These are phyloP conservation scores for Teunomyces panamensis DNA, from an alignment of 805 yeast species.

Conservation along the genomic window DNA sequence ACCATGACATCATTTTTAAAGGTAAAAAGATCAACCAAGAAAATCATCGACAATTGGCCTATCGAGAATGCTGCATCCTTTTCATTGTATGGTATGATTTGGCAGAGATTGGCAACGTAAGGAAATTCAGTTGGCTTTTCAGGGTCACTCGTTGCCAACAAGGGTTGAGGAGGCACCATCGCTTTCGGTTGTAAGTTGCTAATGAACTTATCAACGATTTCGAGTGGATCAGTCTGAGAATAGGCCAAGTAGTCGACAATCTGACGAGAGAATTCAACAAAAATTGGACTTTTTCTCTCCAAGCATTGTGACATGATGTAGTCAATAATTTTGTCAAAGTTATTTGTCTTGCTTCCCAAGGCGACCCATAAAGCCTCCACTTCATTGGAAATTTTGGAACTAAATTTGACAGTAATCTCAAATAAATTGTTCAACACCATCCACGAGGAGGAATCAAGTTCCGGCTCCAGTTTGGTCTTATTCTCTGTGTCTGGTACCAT, in stretches of 20 bases:
- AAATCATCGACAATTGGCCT: conserved; percentile 83
- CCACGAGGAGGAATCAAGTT: conserved; percentile 29
- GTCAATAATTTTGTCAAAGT: conserved; percentile 68
- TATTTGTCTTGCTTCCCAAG: conserved; percentile 69
- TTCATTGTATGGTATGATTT: conserved; percentile 49
- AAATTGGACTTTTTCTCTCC: conserved; percentile 63
- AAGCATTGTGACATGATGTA: conserved; percentile 68
- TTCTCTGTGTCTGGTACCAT: conserved; percentile 6
- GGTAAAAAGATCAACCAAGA: conserved; percentile 76
- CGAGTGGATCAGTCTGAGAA: conserved; percentile 45
- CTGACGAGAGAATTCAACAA: conserved; percentile 78
- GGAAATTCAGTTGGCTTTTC: conserved; percentile 43
- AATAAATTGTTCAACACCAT: conserved; percentile 81
- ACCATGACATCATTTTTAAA: conserved; percentile 61
- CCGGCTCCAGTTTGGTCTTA: conserved; percentile 1
- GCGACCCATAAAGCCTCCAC: conserved; percentile 96
- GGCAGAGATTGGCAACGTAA: conserved; percentile 71
- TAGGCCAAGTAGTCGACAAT: conserved; percentile 73
- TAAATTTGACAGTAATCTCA: conserved; percentile 78
- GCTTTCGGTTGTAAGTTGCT: conserved; percentile 75
- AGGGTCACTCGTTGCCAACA: background rate
- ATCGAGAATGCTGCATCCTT: conserved; percentile 78
- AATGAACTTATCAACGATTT: conserved; percentile 59
- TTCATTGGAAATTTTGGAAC: conserved; percentile 74
- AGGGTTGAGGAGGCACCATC: conserved; percentile 73